Percentiles rank a stretch among this genome's conserved stretches.
These are phyloP conservation scores for Fusarium sp. DNA, from an alignment of 2,329 filamentous ascomycete species.

Conservation along the genomic window DNA sequence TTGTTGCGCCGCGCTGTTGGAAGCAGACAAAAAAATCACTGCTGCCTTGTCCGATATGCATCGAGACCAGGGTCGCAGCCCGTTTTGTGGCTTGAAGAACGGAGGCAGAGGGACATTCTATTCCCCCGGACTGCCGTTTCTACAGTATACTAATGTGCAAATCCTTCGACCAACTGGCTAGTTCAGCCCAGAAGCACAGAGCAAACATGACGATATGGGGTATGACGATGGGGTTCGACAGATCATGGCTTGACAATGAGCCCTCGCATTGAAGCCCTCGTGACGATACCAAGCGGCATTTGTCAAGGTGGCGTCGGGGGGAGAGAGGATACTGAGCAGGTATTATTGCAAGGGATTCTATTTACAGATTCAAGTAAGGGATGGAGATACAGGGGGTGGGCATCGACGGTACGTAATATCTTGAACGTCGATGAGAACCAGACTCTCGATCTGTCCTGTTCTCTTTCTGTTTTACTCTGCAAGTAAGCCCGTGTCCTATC, in stretches of 20 bases:
- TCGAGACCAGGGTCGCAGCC: neutral
- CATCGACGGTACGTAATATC: neutral
- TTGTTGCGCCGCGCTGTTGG: neutral
- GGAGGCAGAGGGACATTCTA: neutral
- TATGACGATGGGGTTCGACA: neutral
- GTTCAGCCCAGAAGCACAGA: neutral
- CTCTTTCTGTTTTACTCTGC: neutral
- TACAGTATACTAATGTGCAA: neutral
- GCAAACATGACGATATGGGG: neutral
- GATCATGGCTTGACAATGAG: neutral
- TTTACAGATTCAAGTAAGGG: neutral
- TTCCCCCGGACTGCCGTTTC: neutral
- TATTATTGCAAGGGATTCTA: neutral
- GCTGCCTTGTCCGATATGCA: neutral
- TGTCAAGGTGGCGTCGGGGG: neutral
- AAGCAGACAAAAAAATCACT: neutral
- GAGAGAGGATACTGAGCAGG: neutral
- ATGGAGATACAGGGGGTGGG: neutral
- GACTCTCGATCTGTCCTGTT: neutral
- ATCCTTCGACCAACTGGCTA: neutral
- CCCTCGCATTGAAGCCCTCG: neutral
- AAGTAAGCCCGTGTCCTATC: neutral
- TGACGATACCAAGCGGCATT: neutral
- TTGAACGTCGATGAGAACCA: neutral
- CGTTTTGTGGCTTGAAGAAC: neutral